Evolutionary conservation across 225 moss, liverwort and hornwort species (phyloP).

Genomic region (Pseudisothecium myosuroides): DNA sequence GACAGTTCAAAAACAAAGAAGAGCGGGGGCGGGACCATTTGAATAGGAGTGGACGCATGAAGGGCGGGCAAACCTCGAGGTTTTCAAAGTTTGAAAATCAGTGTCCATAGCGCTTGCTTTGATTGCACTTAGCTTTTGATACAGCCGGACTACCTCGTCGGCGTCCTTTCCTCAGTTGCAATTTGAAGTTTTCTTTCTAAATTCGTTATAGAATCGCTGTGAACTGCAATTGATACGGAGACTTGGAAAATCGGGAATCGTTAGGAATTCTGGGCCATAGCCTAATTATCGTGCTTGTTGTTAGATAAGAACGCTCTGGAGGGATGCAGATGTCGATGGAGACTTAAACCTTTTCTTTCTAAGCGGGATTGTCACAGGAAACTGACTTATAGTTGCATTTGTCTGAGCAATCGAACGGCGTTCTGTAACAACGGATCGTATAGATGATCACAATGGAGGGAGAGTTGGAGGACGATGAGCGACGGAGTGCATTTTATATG

Average conservation of each 20-base stretch:
- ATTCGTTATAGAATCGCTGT: too few species aligned
- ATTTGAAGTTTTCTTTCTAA: neutral
- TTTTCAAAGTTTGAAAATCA: neutral
- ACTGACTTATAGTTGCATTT: neutral
- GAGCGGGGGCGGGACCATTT: neutral
- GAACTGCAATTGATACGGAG: neutral
- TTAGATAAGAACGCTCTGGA: neutral
- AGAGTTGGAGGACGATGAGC: conserved; percentile 8
- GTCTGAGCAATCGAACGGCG: too few species aligned
- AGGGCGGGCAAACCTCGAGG: neutral
- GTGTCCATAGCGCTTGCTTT: too few species aligned
- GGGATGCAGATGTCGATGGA: neutral
- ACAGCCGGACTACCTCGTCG: neutral
- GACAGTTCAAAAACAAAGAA: neutral
- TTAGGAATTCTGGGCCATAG: neutral
- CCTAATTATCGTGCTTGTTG: neutral
- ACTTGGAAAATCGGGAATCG: neutral
- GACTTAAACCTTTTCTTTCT: neutral
- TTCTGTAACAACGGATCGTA: neutral
- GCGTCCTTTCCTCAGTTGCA: neutral
- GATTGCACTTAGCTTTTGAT: neutral
- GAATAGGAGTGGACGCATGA: neutral
- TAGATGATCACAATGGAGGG: neutral
- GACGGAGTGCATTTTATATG: neutral
- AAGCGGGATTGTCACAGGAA: neutral